Evolutionary conservation across 257 asterid species (phyloP), one percentile per base, ranked within the genome.

Genomic region (Plectranthus barbatus): DNA sequence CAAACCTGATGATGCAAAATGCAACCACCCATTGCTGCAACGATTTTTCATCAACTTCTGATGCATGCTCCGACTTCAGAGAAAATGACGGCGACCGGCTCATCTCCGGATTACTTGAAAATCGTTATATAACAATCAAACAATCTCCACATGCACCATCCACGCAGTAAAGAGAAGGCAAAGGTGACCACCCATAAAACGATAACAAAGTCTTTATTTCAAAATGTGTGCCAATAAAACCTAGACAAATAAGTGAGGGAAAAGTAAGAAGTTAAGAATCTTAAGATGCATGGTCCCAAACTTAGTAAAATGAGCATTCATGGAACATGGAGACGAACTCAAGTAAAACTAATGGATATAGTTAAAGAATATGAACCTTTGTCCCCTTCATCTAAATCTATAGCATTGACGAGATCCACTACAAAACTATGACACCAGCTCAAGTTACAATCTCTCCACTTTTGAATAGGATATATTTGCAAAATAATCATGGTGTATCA

Each of bases 31-130:
- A 90, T 66, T 84, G 90, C 71, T 77, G 87, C 73, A 93, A 75
- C 56, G 80, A 72, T 54, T 72, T 72, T 74, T 82, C 94, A 63
- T 90, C 97, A 56, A 93, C 81, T 66, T 87, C 86, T 17, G 78
- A 76, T 64, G 76, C 77, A 67, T 74, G 79, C 64, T 90, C 96
- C 4, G 94, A 80, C 79, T 78, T 87, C 60, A 78, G 53, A 50
- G 94, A 83, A 82, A 90, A 90, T 46, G 99, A 85, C 50, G 94
- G 95, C 4, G 95, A 87, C 59, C 95, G 76, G 81, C 95, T 93
- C 97, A 93, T 93, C 72, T 85, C 86, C 70, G 75, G 74, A 60
- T 39, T 53, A 72, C 71, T 64, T 23, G 12, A 51, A 66, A 54
- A 61, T 57, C 68, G 69, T 58, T 39, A 69, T 68, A 36, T 54